phyloP scores from a whole-genome alignment of 768 basidiomycete species.

The Pleurotus tuber-regium region DNA sequence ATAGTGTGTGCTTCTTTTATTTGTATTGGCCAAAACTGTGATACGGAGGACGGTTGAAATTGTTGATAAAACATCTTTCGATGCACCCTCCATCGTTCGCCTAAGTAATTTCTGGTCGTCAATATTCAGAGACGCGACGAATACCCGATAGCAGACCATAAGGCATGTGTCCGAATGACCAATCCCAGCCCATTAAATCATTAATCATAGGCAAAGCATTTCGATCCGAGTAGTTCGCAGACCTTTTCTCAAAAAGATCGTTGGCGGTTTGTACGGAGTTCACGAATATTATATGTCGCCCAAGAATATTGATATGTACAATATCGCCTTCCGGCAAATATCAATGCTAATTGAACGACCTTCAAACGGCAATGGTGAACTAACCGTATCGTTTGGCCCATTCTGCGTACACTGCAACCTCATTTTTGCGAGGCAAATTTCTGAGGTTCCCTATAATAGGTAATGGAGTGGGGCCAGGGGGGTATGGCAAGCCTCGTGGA shows the following conservation, averaged over 20 bases:
- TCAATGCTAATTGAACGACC: too few species aligned
- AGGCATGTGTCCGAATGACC: slow-evolving; percentile 56
- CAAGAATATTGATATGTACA: slow-evolving; percentile 50
- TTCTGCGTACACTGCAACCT: slow-evolving; percentile 37
- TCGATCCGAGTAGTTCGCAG: slow-evolving; percentile 55
- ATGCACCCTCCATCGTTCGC: slow-evolving; percentile 50
- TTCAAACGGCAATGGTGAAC: slow-evolving; percentile 1
- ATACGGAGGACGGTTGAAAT: slow-evolving; percentile 42
- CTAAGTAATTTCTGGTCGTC: slow-evolving; percentile 26
- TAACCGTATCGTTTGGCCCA: slow-evolving; percentile 42
- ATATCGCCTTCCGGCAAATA: slow-evolving; percentile 42
- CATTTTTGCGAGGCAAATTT: slow-evolving; percentile 39
- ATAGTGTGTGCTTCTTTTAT: slow-evolving; percentile 43
- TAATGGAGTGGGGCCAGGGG: slow-evolving; percentile 54
- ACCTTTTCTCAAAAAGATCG: slow-evolving; percentile 58
- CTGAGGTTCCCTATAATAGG: slow-evolving; percentile 54
- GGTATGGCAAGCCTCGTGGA: slow-evolving; percentile 21
- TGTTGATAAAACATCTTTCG: slow-evolving; percentile 52
- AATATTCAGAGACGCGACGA: too few species aligned
- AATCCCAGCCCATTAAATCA: slow-evolving; percentile 50
- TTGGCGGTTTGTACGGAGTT: slow-evolving; percentile 43
- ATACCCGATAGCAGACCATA: slow-evolving; percentile 44
- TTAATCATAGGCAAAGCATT: slow-evolving; percentile 46
- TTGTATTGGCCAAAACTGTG: slow-evolving; percentile 43
- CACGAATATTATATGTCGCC: slow-evolving; percentile 45